Conservation (phyloP, 495 filamentous ascomycete species). For the Astrocystis sublimbata region DNA sequence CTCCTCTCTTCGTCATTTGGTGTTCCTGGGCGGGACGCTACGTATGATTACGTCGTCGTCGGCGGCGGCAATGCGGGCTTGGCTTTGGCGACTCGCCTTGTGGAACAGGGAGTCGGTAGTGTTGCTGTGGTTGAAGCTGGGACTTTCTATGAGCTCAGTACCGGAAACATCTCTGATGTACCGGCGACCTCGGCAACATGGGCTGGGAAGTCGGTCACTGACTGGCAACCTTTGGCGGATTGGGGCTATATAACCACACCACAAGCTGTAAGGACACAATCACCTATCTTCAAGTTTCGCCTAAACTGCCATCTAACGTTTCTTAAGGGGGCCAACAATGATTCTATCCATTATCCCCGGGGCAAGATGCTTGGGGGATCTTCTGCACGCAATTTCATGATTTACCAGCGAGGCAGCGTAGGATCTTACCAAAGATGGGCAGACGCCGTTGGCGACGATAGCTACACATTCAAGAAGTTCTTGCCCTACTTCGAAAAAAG, state of each 20-base stretch:
- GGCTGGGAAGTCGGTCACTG: too few species aligned
- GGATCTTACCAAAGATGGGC: slow-evolving; percentile 7
- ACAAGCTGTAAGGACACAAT: slow-evolving; percentile 11
- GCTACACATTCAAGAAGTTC: background rate
- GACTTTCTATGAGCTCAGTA: slow-evolving; percentile 52
- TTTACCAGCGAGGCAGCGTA: background rate
- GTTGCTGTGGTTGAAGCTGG: slow-evolving; percentile 60
- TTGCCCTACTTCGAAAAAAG: background rate
- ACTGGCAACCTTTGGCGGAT: background rate
- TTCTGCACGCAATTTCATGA: background rate
- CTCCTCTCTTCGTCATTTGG: too few species aligned
- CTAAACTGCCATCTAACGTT: background rate
- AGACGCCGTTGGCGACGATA: background rate
- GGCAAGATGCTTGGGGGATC: background rate
- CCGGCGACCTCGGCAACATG: too few species aligned
- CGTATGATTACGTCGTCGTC: slow-evolving; percentile 76
- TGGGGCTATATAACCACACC: slow-evolving; percentile 31
- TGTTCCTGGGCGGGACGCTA: too few species aligned
- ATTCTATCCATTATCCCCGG: background rate
- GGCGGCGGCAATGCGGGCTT: slow-evolving; percentile 59
- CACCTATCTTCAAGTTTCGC: background rate
- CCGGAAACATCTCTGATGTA: too few species aligned
- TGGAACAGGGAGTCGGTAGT: slow-evolving; percentile 19
- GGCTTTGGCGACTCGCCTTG: slow-evolving; percentile 51
- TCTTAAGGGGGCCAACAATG: background rate